Evolutionary conservation across 2,329 filamentous ascomycete genomes (phyloP), one percentile per base, ranked within the genome.

Genomic region (Xylaria sp.): DNA sequence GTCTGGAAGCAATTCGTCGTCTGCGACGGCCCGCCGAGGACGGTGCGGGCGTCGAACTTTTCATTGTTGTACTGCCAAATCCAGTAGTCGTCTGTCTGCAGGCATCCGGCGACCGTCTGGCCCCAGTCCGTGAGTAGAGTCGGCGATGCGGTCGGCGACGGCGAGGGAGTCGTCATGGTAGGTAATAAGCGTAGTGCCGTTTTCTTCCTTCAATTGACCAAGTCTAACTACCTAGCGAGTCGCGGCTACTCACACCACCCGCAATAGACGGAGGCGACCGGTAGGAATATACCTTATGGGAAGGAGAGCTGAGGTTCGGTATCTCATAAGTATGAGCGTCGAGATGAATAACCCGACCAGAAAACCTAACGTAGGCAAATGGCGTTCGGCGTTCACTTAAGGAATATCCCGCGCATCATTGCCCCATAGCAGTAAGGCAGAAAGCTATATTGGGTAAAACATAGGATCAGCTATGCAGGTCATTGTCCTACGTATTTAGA

Each of bases 1-100:
- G 74, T 60, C 1, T 73, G 64, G 54, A 76, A 68, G 57, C 74
- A 76, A 12, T 69, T 48, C 11, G 64, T 61, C n/a, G 64, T 75
- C 59, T 76, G 74, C 8, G 74, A 69, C 21, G 74, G 73, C 1
- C 73, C 73, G 7, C 74, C 73, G 9, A 75, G 60, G 2, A 74
- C 74, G 5, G 74, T 76, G 6, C 71, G 67, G 14, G 63, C 68
- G 51, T 75, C 72, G 0, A 1, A 2, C 8, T 17, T 9, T 14
- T 11, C 42, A 1, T 45, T 4, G 19, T 68, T 21, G 36, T 67
- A 73, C 24, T 70, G 64, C 71, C 72, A 76, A 45, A 77, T 66
- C 73, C 72, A 77, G 50, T 67, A 71, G 45, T 75, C 74, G 1
- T 42, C 57, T 4, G 63, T 56, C 48, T 65, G 62, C 19, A 73